A percentile compares a stretch with the other conserved stretches of the same genome.
These are phyloP conservation scores for Cucumis melo DNA, from an alignment of 306 rosid species.

Conservation along the genomic window DNA sequence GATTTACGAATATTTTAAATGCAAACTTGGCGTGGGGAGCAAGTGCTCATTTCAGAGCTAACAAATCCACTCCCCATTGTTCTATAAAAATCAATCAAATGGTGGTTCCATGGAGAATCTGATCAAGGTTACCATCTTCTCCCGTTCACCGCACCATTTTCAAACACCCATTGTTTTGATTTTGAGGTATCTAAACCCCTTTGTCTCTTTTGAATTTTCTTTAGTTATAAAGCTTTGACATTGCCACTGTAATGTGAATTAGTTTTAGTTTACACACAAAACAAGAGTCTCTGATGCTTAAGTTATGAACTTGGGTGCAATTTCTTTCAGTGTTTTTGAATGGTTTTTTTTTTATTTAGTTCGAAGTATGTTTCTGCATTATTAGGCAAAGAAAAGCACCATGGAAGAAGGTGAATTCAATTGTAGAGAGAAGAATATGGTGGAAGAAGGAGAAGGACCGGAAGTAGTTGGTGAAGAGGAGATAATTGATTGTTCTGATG, in stretches of 20 bases:
- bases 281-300: background rate
- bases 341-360: background rate
- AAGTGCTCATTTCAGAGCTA: background rate
- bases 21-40: background rate
- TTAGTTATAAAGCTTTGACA: background rate
- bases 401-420: background rate
- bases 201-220: background rate
- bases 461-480: background rate
- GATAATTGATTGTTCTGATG: background rate
- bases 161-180: background rate
- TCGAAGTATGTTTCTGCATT: background rate
- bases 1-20: background rate
- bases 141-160: background rate
- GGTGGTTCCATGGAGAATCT: background rate
- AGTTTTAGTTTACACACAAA: background rate
- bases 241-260: background rate
- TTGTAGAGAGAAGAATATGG: background rate
- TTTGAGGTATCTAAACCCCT: background rate
- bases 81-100: background rate
- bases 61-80: background rate
- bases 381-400: background rate
- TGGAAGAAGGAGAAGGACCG: slow-evolving; percentile 1
- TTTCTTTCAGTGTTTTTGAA: background rate
- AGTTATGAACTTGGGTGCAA: background rate
- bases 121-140: background rate